Percentiles rank a stretch among this genome's conserved stretches.
These are phyloP conservation scores for Phaeoacremonium minimum DNA, from an alignment of 2,329 filamentous ascomycete genomes.

Conservation along the genomic window DNA sequence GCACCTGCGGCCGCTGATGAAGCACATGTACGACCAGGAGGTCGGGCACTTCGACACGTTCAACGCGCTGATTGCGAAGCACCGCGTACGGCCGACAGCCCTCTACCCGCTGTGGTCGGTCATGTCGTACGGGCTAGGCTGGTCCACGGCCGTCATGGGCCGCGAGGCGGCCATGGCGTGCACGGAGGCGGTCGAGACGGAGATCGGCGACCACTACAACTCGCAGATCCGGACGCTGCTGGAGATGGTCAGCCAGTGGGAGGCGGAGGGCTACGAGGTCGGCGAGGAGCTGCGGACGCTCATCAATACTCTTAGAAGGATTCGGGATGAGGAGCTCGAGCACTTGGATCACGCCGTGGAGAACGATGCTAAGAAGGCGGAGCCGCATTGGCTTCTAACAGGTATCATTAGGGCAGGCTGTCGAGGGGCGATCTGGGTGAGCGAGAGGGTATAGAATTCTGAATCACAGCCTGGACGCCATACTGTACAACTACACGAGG, in stretches of 20 bases:
- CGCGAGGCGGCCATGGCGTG: constrained; percentile 97
- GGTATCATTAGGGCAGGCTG: constrained; percentile 87
- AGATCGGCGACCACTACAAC: constrained; percentile 96
- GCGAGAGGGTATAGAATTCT: constrained; percentile 50
- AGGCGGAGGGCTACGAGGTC: constrained; percentile 72
- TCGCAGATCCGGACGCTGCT: constrained; percentile 79
- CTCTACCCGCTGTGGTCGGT: constrained; percentile 88
- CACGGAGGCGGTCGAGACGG: constrained; percentile 96
- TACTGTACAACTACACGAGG: too few relatives aligned
- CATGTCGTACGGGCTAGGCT: constrained; percentile 77
- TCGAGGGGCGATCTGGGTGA: constrained; percentile 88
- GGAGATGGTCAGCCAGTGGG: constrained; percentile 74
- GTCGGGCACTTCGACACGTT: constrained; percentile 82
- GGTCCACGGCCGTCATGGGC: constrained; percentile 84
- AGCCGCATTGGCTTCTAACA: constrained; percentile 84
- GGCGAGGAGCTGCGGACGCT: constrained; percentile 73
- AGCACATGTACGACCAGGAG: constrained; percentile 98
- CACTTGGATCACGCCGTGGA: constrained; percentile 94
- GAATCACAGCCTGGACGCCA: too few relatives aligned
- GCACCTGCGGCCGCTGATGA: constrained; percentile 85
- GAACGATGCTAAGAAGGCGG: constrained; percentile 85
- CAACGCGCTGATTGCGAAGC: constrained; percentile 75
- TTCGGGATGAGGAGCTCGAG: constrained; percentile 93
- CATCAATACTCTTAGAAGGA: constrained; percentile 70
- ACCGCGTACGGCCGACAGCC: constrained; percentile 86